A percentile compares a stretch with the other conserved stretches of the same genome.
These are phyloP conservation scores for Talaromyces atroroseus DNA, from an alignment of 2,329 filamentous ascomycete species.

Conservation along the genomic window DNA sequence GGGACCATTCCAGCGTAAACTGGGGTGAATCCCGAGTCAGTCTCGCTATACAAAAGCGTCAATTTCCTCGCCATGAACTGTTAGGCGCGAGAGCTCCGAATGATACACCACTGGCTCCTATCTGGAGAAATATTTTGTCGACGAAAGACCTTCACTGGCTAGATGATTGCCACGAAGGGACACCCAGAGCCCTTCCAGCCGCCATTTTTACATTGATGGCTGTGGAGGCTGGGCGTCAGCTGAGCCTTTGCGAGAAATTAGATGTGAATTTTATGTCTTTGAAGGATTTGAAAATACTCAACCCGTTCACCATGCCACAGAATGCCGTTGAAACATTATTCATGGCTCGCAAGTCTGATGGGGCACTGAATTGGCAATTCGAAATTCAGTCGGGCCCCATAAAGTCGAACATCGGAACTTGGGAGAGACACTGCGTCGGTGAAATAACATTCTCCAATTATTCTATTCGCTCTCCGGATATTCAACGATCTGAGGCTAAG, in stretches of 20 bases:
- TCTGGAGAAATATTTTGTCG: constrained; percentile 5
- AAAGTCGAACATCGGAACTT: background rate
- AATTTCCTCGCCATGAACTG: constrained; percentile 8
- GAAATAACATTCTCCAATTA: too few relatives aligned
- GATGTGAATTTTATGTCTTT: background rate
- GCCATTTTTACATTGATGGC: background rate
- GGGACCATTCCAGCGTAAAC: constrained; percentile 9
- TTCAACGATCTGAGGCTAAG: background rate
- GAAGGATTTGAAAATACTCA: background rate
- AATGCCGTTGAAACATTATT: background rate
- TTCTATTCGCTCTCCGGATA: background rate
- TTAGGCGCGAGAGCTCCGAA: constrained; percentile 2
- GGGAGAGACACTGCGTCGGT: background rate
- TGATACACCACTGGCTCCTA: background rate
- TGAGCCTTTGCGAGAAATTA: background rate
- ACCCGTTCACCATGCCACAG: background rate
- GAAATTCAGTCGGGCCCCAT: too few relatives aligned
- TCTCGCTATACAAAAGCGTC: background rate
- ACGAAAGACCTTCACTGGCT: constrained; percentile 2
- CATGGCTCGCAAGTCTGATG: background rate
- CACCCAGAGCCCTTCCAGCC: background rate
- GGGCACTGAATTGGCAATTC: background rate
- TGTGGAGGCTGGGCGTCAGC: background rate
- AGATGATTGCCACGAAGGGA: background rate
- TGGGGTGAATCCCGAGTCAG: constrained; percentile 12